These are phyloP conservation scores for Suillus subalutaceus DNA, from an alignment of 768 basidiomycete genomes.

Conservation along the genomic window DNA sequence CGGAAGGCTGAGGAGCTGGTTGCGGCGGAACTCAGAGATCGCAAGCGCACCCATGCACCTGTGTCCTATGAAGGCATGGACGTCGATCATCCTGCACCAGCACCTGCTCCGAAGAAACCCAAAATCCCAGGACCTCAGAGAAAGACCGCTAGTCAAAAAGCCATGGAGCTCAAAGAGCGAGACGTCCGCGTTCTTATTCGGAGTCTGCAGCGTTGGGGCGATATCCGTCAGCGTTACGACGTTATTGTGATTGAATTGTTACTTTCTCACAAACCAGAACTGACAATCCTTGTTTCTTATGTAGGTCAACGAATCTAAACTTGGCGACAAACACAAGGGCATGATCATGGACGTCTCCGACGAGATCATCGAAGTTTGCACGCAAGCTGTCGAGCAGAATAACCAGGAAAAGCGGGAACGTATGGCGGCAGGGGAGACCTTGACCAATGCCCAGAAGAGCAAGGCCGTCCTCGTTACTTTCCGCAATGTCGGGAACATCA, in stretches of 20 bases:
- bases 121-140: slow-evolving; percentile 72
- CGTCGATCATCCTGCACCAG: slow-evolving; percentile 68
- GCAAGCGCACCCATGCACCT: slow-evolving; percentile 84
- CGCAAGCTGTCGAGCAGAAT: slow-evolving; percentile 81
- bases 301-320: slow-evolving; percentile 86
- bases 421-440: slow-evolving; percentile 80
- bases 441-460: slow-evolving; percentile 93
- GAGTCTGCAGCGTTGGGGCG: slow-evolving; percentile 97
- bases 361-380: slow-evolving; percentile 88
- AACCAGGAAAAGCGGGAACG: slow-evolving; percentile 78
- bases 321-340: slow-evolving; percentile 91
- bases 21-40: slow-evolving; percentile 67
- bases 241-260: slow-evolving; percentile 69
- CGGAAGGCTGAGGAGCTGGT: slow-evolving; percentile 71
- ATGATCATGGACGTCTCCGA: slow-evolving; percentile 92
- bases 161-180: slow-evolving; percentile 96
- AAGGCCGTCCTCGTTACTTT: slow-evolving; percentile 95
- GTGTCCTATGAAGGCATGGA: slow-evolving; percentile 96
- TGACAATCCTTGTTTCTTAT: slow-evolving; percentile 9
- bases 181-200: slow-evolving; percentile 95
- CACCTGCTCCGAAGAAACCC: slow-evolving; percentile 72
- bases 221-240: slow-evolving; percentile 93
- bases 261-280: not conserved
- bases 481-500: slow-evolving; percentile 89
- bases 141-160: slow-evolving; percentile 91